Conservation (phyloP, 1,284 basidiomycete genomes). For the Mycosarcoma mackinlayi region DNA sequence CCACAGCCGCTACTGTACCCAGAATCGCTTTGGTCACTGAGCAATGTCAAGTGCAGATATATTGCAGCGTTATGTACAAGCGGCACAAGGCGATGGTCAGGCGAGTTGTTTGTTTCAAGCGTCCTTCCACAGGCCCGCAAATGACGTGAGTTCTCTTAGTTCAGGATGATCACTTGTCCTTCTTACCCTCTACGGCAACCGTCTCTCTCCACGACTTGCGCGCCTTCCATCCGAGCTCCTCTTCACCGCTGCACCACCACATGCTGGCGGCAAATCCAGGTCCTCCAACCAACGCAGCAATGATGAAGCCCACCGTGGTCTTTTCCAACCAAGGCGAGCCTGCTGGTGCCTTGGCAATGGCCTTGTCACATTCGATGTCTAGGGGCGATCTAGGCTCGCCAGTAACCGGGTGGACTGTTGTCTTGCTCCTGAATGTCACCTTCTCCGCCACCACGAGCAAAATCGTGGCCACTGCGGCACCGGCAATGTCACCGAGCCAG, state of each 20-base stretch:
- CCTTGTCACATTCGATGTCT: conserved; percentile 52
- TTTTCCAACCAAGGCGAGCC: conserved; percentile 48
- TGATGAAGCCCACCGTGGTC: conserved; percentile 26
- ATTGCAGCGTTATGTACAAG: too few species aligned
- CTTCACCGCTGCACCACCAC: conserved; percentile 58
- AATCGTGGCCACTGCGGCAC: conserved; percentile 13
- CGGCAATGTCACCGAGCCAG: conserved; percentile 43
- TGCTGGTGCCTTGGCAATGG: conserved; percentile 47
- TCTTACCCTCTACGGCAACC: conserved; percentile 50
- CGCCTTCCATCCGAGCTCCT: conserved; percentile 54
- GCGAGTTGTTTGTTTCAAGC: too few species aligned
- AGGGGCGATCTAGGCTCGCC: conserved; percentile 34
- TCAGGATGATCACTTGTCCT: conserved; percentile 37
- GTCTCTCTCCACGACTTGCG: conserved; percentile 53
- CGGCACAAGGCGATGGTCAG: too few species aligned
- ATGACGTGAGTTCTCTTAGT: too few species aligned
- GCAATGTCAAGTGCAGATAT: too few species aligned
- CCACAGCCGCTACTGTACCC: too few species aligned
- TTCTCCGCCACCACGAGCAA: conserved; percentile 37
- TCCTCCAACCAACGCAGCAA: conserved; percentile 33
- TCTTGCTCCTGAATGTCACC: conserved; percentile 39
- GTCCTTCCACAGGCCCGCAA: too few species aligned
- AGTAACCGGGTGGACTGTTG: conserved; percentile 30
- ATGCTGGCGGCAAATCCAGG: conserved; percentile 52
- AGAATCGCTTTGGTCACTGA: too few species aligned